Conservation (phyloP, 2,329 filamentous ascomycete genomes). For the Stemphylium lycopersici region DNA sequence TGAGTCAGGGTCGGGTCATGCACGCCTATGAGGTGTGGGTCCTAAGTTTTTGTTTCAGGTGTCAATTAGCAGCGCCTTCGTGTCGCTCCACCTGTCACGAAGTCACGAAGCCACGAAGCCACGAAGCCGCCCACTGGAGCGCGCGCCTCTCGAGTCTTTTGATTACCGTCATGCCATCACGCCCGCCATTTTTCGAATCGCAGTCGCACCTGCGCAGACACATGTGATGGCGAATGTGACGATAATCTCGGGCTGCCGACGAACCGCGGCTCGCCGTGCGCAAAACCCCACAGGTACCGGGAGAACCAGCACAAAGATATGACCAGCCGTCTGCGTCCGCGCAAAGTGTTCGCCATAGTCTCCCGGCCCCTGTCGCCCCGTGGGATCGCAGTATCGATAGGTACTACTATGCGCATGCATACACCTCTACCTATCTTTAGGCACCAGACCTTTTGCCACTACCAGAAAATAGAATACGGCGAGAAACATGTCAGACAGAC, state of each 20-base stretch:
- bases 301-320: constrained; percentile 13
- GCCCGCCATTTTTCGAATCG: constrained; percentile 21
- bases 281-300: constrained; percentile 3
- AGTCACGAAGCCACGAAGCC: neutral
- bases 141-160: constrained; percentile 27
- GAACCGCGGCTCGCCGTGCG: constrained; percentile 22
- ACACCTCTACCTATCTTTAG: constrained; percentile 9
- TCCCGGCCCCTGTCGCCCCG: neutral
- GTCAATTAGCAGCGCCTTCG: constrained; percentile 11
- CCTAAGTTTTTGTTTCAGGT: constrained; percentile 24
- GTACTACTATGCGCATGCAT: constrained; percentile 11
- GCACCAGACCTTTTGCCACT: constrained; percentile 2
- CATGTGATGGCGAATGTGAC: constrained; percentile 29
- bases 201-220: neutral
- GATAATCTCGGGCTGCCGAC: constrained; percentile 4
- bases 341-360: constrained; percentile 3
- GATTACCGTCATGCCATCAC: constrained; percentile 23
- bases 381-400: constrained; percentile 13
- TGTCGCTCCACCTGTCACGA: constrained; percentile 17
- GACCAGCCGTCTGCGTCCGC: constrained; percentile 12
- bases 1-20: constrained; percentile 17
- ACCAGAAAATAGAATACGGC: constrained; percentile 4
- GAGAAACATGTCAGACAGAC: constrained; percentile 8
- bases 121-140: constrained; percentile 23
- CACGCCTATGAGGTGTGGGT: constrained; percentile 16